Conservation (phyloP, 2,329 filamentous ascomycete species). For the Salinomyces thailandicus region DNA sequence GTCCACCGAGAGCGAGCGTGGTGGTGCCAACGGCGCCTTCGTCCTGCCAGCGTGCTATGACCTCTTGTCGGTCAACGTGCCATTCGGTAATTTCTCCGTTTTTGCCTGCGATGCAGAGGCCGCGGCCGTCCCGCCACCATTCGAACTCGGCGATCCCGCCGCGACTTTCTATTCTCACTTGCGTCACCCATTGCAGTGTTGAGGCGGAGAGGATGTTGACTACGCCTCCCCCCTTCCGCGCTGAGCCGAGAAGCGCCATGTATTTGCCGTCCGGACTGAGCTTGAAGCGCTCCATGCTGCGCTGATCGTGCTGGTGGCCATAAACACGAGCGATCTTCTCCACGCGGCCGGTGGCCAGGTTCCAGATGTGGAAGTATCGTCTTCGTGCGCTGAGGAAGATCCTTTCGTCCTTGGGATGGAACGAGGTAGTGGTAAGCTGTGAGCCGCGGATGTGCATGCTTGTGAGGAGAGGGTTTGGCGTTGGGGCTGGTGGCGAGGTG, state of each 20-base stretch:
- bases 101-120: conserved; percentile 71
- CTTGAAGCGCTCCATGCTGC: conserved; percentile 82
- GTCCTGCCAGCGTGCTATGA: conserved; percentile 77
- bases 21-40: conserved; percentile 82
- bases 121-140: conserved; percentile 82
- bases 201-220: conserved; percentile 73
- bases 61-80: conserved; percentile 55
- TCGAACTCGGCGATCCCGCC: conserved; percentile 82
- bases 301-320: conserved; percentile 70
- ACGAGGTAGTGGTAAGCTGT: conserved; percentile 73
- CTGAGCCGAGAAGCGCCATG: conserved; percentile 71
- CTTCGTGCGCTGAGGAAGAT: conserved; percentile 84
- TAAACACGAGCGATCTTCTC: conserved; percentile 71
- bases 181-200: conserved; percentile 78
- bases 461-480: conserved; percentile 79
- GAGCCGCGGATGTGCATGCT: conserved; percentile 78
- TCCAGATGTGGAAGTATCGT: conserved; percentile 90
- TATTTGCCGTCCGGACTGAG: conserved; percentile 77
- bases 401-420: conserved; percentile 59
- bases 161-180: conserved; percentile 69
- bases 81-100: conserved; percentile 89
- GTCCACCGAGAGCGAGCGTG: conserved; percentile 66
- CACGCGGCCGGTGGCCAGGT: conserved; percentile 68
- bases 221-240: conserved; percentile 74
- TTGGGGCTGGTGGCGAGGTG: conserved; percentile 55